These are phyloP conservation scores for Globisporangium irregulare DNA, from an alignment of 352 stramenopile genomes.

Conservation along the genomic window DNA sequence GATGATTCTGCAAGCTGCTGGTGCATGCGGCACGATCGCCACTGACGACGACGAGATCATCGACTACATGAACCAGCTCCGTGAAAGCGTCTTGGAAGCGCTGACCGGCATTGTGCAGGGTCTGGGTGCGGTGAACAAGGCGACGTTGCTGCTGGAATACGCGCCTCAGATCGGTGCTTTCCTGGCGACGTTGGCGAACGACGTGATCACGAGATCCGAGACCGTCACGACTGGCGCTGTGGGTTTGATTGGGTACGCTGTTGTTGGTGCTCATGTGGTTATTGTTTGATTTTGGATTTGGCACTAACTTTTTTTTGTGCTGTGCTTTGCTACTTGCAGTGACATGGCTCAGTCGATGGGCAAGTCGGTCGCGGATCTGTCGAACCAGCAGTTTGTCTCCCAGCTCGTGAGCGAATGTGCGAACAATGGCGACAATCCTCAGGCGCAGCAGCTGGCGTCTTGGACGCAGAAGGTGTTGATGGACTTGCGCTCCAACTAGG, in stretches of 20 bases:
- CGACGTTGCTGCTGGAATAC: conserved; percentile 79
- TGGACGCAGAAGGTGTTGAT: conserved; percentile 80
- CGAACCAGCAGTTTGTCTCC: conserved; percentile 69
- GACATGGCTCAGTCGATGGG: conserved; percentile 82
- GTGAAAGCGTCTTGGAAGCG: conserved; percentile 95
- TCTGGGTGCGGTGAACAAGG: conserved; percentile 88
- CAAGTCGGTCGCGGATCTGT: conserved; percentile 54
- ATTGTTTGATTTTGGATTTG: neutral
- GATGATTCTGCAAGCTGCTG: conserved; percentile 86
- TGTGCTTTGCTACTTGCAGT: conserved; percentile 37
- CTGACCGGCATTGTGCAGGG: conserved; percentile 97
- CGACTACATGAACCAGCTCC: conserved; percentile 96
- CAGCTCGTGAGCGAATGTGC: conserved; percentile 74
- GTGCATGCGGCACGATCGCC: conserved; percentile 79
- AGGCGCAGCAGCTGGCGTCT: conserved; percentile 64
- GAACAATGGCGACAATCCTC: conserved; percentile 54
- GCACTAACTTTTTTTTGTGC: conserved; percentile 11
- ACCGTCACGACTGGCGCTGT: conserved; percentile 91
- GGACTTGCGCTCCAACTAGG: conserved; percentile 57
- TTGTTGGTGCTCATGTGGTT: conserved; percentile 5
- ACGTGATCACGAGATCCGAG: conserved; percentile 80
- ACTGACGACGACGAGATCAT: conserved; percentile 97
- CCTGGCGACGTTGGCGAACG: conserved; percentile 80
- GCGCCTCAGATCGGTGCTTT: conserved; percentile 88
- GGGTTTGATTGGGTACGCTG: conserved; percentile 84